Evolutionary conservation across 768 basidiomycete genomes (phyloP).

Genomic region (Leccinum ochraceum): DNA sequence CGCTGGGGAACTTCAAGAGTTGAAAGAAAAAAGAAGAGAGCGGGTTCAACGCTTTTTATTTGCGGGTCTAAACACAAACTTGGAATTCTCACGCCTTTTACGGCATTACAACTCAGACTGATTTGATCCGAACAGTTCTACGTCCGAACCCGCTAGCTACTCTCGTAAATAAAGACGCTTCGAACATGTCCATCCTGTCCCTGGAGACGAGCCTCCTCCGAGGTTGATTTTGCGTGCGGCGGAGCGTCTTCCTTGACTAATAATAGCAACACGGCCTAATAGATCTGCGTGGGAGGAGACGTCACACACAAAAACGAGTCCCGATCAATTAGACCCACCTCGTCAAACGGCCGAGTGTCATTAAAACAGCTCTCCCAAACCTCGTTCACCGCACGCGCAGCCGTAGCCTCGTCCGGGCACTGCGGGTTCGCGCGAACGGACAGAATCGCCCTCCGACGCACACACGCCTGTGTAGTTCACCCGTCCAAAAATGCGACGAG

Average conservation of each 20-base stretch:
- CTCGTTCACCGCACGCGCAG: slow-evolving; percentile 90
- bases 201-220: slow-evolving; percentile 11
- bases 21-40: slow-evolving; percentile 1
- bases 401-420: slow-evolving; percentile 73
- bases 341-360: slow-evolving; percentile 96
- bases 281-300: slow-evolving; percentile 33
- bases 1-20: slow-evolving; percentile 17
- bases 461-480: slow-evolving; percentile 64
- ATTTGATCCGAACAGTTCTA: not conserved
- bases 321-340: slow-evolving; percentile 53
- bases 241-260: not conserved
- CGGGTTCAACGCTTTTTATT: slow-evolving; percentile 24
- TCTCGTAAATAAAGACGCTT: not conserved
- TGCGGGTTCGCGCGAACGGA: slow-evolving; percentile 81
- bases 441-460: slow-evolving; percentile 80
- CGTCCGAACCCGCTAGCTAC: not conserved
- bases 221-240: not conserved
- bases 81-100: slow-evolving; percentile 24
- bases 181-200: not conserved
- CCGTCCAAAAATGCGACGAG: slow-evolving; percentile 10
- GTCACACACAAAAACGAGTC: not conserved
- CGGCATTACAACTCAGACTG: slow-evolving; percentile 17
- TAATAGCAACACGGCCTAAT: slow-evolving; percentile 22
- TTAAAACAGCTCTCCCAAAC: slow-evolving; percentile 97
- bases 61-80: slow-evolving; percentile 7